Evolutionary conservation across 139 green algal species (phyloP).

Genomic region (Volvox africanus): DNA sequence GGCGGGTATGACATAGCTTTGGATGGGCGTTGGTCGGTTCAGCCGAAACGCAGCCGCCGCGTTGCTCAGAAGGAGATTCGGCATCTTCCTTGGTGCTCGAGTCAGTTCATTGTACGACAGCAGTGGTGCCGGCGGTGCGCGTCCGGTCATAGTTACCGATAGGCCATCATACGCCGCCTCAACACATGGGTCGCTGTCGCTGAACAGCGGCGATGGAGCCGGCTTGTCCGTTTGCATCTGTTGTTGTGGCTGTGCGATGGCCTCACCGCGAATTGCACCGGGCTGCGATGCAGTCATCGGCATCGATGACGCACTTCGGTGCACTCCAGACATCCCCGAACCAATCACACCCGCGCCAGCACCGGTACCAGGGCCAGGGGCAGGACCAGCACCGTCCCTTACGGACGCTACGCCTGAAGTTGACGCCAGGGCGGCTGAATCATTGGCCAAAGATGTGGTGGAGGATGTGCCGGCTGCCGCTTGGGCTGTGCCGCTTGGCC

Average conservation of each 20-base stretch:
- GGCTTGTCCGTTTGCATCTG: not conserved
- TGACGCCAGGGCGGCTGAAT: too few relatives aligned
- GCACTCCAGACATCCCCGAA: not conserved
- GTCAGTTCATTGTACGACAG: conserved; percentile 36
- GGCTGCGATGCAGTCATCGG: not conserved
- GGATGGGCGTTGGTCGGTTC: conserved; percentile 46
- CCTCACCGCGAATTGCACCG: not conserved
- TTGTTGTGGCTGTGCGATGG: not conserved
- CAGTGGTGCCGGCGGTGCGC: conserved; percentile 14
- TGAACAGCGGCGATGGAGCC: not conserved
- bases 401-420: too few relatives aligned
- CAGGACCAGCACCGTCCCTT: not conserved
- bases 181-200: not conserved
- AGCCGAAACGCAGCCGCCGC: conserved; percentile 13
- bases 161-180: conserved; percentile 2
- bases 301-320: too few relatives aligned
- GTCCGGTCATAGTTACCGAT: not conserved
- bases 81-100: not conserved
- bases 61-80: conserved; percentile 33
- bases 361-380: too few relatives aligned
- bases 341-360: not conserved
- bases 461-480: not conserved
- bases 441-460: not conserved
- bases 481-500: not conserved
- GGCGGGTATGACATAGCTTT: conserved; percentile 42